phyloP scores from a whole-genome alignment of 148 eudicot genomes.

The Fagopyrum tataricum region DNA sequence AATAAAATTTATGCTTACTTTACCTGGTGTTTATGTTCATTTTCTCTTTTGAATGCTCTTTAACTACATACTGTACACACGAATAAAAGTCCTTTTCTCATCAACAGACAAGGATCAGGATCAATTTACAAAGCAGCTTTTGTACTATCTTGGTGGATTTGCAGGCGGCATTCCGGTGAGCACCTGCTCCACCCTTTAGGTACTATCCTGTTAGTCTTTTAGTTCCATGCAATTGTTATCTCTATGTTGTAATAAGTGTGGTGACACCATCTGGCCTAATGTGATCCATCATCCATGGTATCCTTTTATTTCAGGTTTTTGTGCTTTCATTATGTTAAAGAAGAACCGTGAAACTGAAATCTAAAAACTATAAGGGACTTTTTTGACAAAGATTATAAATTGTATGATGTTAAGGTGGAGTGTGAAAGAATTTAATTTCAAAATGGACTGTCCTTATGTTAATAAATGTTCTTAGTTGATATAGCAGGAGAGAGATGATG shows the following conservation, averaged over 20 bases:
- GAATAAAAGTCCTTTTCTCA: constrained; percentile 1
- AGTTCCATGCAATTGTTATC: background rate
- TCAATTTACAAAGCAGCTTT: constrained; percentile 79
- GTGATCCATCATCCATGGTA: background rate
- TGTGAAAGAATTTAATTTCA: background rate
- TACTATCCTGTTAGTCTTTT: constrained; percentile 46
- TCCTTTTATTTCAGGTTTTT: background rate
- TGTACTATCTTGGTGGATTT: constrained; percentile 86
- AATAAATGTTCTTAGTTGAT: background rate
- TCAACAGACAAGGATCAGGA: constrained; percentile 83
- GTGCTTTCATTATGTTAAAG: background rate
- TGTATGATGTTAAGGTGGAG: background rate
- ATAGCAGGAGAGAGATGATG: background rate
- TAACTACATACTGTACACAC: background rate
- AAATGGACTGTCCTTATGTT: background rate
- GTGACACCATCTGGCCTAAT: constrained; percentile 8
- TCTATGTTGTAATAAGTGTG: background rate
- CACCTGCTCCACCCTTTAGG: constrained; percentile 82
- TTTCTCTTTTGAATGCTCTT: constrained; percentile 7
- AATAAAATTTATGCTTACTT: background rate
- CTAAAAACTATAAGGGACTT: background rate
- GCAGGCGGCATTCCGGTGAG: constrained; percentile 99
- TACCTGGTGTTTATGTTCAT: background rate
- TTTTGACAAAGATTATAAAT: background rate
- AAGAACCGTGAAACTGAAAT: background rate